Base-by-base conservation (phyloP, 495 filamentous ascomycete species). In the Copromyces sp. region DNA sequence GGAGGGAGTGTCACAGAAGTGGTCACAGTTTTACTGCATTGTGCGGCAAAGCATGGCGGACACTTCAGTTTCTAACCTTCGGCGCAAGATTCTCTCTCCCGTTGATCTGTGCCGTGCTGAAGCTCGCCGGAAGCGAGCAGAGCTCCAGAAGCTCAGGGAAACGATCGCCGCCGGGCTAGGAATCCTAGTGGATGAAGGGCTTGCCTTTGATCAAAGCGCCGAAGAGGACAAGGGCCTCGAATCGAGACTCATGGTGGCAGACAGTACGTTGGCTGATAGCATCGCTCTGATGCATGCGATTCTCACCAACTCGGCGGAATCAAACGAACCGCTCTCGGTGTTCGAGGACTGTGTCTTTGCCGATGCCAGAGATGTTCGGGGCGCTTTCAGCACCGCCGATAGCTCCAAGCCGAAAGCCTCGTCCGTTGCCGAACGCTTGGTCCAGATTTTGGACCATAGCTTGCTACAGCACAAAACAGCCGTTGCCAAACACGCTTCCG, bases 111-210 rank as follows among this genome's bases (percentile, higher is more conserved):
- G 87, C 69, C 88, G 92, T 39, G 83, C 89, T 16, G 90, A 97
- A 74, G 90, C 92, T 9, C 84, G 88, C 20, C 80, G 82, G 70
- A 97, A 95, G 77, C 89, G 88, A 79, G 82, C 84, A n/a, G 81
- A 80, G 14, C 85, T 99, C 41, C 87, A 86, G 73, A 84, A 84
- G 68, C 83, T 94, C 45, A 88, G 91, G 47, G 88, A 93, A 77
- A 87, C 93, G 79, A 92, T 91, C 71, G 93, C 95, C n/a, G 92
- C 90, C 77, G 93, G 92, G 14, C 82, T 98, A 5, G 95, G 95
- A 3, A 86, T 98, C 12, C 85, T 98, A 4, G 88, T 97, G 78
- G 92, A 93, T 69, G 90, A 95, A 75, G 93, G 91, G 9, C 84
- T 97, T 39, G 87, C 84, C 40, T 90, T 94, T 71, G 83, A 76